Base-by-base conservation (phyloP, 1,284 basidiomycete species). In the Irpex rosettiformis region DNA sequence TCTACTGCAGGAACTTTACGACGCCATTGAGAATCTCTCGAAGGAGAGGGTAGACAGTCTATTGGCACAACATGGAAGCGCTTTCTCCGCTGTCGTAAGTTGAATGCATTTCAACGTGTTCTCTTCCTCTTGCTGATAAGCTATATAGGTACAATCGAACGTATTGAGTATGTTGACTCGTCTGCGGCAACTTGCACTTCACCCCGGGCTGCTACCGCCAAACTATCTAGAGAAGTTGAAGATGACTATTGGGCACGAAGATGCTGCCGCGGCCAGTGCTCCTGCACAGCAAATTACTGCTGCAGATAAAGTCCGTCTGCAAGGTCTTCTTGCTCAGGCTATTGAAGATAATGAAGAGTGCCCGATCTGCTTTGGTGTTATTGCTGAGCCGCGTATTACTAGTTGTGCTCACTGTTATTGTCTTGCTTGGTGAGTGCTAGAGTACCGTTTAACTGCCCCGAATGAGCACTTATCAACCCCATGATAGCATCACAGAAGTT, bases 331-430 rank as follows among this genome's bases (percentile, higher is more conserved):
- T 24, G 78, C 81, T 10, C 81, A 85, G 63, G 83, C 82, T 0
- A 84, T 94, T 22, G 90, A 92, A 65, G 91, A 94, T 63, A 87
- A 80, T 57, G 91, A 93, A 72, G 93, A 95, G 69, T 95, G 93
- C 66, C 83, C 88, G 3, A 80, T 94, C 47, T 94, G 92, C 67
- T 90, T 93, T 65, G 75, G 77, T 56, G 72, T 85, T 10, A 67
- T 89, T 8, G 77, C 75, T 11, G 83, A 93, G 30, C 86, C 91
- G 1, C 79, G 89, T 49, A 94, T 95, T 64, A 93, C 93, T 0
- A 77, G 79, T 54, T 95, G 93, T 68, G 76, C 84, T 1, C 93
- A 95, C 68, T 74, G 80, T 58, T 95, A 89, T 73, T 94, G 93
- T 68, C 69, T 87, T 64, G 72, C 79, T 65, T 95, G 85, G 88